Percentiles rank a stretch among this genome's conserved stretches.
phyloP scores from a whole-genome alignment of 257 asterid genomes.

The Jasminum sambac region DNA sequence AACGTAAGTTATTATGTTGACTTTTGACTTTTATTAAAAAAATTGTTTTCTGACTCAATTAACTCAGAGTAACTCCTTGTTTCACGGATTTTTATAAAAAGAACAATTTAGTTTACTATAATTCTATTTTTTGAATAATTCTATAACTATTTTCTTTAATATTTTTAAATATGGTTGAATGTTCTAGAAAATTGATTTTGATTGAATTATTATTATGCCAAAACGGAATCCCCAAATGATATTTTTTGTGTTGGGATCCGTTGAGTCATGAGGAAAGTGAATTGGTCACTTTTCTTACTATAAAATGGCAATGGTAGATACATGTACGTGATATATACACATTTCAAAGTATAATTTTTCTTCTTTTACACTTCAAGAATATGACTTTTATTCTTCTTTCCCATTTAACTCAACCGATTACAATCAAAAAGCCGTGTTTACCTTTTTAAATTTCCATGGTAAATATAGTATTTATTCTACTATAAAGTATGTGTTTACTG shows the following conservation, averaged over 20 bases:
- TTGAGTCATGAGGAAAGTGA: conserved; percentile 20
- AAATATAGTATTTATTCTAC: background rate
- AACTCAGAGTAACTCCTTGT: too few relatives aligned
- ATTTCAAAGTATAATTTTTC: conserved; percentile 25
- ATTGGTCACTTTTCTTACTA: conserved; percentile 4
- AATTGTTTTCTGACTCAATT: background rate
- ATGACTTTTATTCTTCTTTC: background rate
- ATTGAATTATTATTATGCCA: background rate
- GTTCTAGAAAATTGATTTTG: background rate
- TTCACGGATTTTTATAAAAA: too few relatives aligned
- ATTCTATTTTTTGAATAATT: too few relatives aligned
- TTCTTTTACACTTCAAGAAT: conserved; percentile 38
- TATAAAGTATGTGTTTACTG: background rate
- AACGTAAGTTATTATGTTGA: conserved; percentile 3
- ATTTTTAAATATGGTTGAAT: too few relatives aligned
- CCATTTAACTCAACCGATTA: background rate
- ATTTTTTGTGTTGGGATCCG: conserved; percentile 2
- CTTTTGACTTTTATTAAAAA: conserved; percentile 21
- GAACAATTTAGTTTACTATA: too few relatives aligned
- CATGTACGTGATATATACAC: background rate
- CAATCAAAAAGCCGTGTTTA: background rate
- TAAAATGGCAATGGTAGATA: background rate
- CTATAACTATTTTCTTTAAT: too few relatives aligned
- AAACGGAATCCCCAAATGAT: background rate
- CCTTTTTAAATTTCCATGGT: background rate